Percentiles rank a stretch among this genome's conserved stretches.
These are phyloP conservation scores for Lasiosphaeriaceae sp. DNA, from an alignment of 495 filamentous ascomycete genomes.

Conservation along the genomic window DNA sequence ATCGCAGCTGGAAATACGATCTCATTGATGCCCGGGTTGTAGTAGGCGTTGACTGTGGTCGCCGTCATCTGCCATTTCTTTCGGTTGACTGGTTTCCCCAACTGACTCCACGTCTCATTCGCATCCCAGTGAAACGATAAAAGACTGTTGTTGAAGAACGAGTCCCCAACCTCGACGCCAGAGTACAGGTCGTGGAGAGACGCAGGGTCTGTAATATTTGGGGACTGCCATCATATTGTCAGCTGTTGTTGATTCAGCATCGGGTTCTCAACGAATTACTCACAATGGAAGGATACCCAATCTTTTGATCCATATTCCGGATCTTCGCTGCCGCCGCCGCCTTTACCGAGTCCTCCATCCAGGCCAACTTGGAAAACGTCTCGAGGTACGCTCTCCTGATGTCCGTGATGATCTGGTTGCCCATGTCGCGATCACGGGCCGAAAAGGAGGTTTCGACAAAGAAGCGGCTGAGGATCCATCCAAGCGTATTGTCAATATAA, in stretches of 20 bases:
- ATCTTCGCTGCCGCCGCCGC: slow-evolving; percentile 63
- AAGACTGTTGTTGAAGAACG: slow-evolving; percentile 59
- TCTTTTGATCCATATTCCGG: slow-evolving; percentile 67
- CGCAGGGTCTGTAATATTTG: slow-evolving; percentile 46
- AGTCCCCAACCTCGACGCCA: slow-evolving; percentile 47
- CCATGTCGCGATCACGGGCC: slow-evolving; percentile 58
- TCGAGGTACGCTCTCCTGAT: slow-evolving; percentile 63
- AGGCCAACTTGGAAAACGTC: slow-evolving; percentile 53
- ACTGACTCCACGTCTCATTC: slow-evolving; percentile 48
- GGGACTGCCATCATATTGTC: slow-evolving; percentile 21
- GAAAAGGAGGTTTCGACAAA: slow-evolving; percentile 55
- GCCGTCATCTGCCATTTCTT: slow-evolving; percentile 62
- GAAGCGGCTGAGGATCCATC: slow-evolving; percentile 51
- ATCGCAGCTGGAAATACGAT: slow-evolving; percentile 72
- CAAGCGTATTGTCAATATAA: slow-evolving; percentile 46
- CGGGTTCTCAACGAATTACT: no score
- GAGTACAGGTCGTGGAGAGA: slow-evolving; percentile 59
- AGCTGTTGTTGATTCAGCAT: no score
- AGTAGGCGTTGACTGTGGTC: slow-evolving; percentile 60
- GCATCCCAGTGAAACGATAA: slow-evolving; percentile 37
- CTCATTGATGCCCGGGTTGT: slow-evolving; percentile 60
- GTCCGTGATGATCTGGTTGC: slow-evolving; percentile 66
- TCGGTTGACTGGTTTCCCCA: slow-evolving; percentile 59
- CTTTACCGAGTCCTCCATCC: slow-evolving; percentile 67
- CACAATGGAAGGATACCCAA: slow-evolving; percentile 47